A percentile compares a stretch with the other conserved stretches of the same genome.
phyloP scores from a whole-genome alignment of 2,329 filamentous ascomycete species.

The Phyllosticta citrichinensis region DNA sequence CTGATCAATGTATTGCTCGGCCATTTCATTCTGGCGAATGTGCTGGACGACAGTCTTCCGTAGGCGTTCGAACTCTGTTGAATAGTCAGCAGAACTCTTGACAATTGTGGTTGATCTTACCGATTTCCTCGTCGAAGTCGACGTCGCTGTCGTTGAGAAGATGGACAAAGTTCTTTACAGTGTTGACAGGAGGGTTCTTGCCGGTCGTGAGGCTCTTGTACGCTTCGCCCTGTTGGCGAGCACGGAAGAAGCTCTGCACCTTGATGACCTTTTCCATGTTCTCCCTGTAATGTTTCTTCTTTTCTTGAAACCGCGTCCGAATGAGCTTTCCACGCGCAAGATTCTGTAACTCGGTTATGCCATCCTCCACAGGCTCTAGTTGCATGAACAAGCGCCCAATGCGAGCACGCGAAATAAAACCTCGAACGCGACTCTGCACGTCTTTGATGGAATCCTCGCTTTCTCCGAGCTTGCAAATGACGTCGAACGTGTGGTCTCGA shows the following conservation, averaged over 20 bases:
- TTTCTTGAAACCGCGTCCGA: conserved; percentile 67
- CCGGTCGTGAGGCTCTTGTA: conserved; percentile 95
- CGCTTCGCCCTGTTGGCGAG: conserved; percentile 90
- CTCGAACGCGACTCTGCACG: conserved; percentile 67
- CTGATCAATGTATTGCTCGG: conserved; percentile 96
- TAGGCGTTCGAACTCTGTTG: conserved; percentile 74
- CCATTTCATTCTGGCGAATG: conserved; percentile 90
- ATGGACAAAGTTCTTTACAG: conserved; percentile 97
- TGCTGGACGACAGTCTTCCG: conserved; percentile 95
- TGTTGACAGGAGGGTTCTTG: conserved; percentile 92
- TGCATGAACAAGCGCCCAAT: conserved; percentile 66
- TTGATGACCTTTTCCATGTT: conserved; percentile 99
- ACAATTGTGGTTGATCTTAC: conserved; percentile 17
- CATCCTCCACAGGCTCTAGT: conserved; percentile 74
- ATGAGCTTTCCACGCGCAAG: conserved; percentile 64
- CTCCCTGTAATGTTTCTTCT: conserved; percentile 78
- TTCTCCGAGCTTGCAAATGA: conserved; percentile 61
- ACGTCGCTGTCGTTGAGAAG: conserved; percentile 96
- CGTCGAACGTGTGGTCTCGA: conserved; percentile 49
- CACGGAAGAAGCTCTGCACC: conserved; percentile 92
- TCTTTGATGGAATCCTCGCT: conserved; percentile 56
- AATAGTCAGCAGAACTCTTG: not conserved
- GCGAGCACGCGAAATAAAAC: conserved; percentile 65
- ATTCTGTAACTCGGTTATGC: conserved; percentile 64
- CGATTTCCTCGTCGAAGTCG: conserved; percentile 94